Evolutionary conservation across 176 grass and related monocot species (phyloP).

Genomic region (Cenchrus purpureus): DNA sequence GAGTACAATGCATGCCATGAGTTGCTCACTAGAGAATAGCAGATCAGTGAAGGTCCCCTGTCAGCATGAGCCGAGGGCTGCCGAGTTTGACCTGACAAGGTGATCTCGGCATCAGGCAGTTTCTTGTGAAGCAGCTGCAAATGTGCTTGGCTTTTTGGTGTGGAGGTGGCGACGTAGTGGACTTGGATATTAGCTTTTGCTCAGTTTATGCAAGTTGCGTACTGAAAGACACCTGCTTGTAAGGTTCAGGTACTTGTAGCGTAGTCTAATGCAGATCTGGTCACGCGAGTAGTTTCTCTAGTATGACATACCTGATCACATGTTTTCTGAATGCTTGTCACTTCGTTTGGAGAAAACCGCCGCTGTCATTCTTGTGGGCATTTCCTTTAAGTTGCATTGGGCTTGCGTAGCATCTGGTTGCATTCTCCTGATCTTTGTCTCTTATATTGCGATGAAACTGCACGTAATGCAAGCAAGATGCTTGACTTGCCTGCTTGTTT

Average conservation of each 20-base stretch:
- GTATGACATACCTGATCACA: neutral
- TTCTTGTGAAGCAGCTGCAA: conserved; percentile 23
- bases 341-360: neutral
- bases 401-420: neutral
- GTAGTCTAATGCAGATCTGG: neutral
- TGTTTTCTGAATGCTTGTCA: neutral
- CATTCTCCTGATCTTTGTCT: neutral
- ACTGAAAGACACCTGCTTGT: neutral
- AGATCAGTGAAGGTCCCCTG: neutral
- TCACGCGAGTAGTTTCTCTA: neutral
- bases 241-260: neutral
- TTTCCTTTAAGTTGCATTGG: neutral
- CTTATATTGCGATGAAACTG: neutral
- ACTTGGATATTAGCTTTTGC: conserved; percentile 16
- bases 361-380: neutral
- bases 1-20: neutral
- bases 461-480: too few relatives aligned
- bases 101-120: neutral
- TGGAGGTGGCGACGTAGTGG: neutral
- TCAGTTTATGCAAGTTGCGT: conserved; percentile 47
- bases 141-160: neutral
- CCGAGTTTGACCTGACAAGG: neutral
- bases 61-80: neutral
- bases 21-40: neutral
- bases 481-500: neutral